Evolutionary conservation across 139 green algal species (phyloP).

Genomic region (Tetraselmis striata): DNA sequence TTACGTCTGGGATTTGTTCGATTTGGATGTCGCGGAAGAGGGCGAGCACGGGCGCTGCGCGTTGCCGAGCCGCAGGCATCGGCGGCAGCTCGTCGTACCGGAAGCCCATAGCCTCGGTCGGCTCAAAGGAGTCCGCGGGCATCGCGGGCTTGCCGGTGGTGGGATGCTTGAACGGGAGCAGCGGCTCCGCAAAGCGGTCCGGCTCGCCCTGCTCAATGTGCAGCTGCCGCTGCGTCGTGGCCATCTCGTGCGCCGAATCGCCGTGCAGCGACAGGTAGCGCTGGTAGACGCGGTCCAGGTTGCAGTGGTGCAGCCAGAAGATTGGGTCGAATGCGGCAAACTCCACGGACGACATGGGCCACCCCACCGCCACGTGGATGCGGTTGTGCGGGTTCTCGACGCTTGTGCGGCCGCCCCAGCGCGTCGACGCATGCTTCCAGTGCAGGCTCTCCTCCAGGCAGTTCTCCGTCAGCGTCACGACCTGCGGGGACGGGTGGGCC

Average conservation of each 20-base stretch:
- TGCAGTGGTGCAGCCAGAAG: conserved; percentile 32
- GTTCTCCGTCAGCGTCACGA: background rate
- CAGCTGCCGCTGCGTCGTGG: background rate
- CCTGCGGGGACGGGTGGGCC: too few relatives aligned
- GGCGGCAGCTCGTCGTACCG: conserved; percentile 14
- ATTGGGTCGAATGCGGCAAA: conserved; percentile 28
- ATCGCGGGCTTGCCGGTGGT: conserved; percentile 8
- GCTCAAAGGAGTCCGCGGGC: background rate
- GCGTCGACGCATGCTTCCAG: background rate
- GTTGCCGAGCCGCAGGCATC: background rate
- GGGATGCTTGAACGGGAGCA: conserved; percentile 9
- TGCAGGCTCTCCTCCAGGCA: background rate
- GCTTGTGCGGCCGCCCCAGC: background rate
- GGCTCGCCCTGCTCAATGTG: background rate
- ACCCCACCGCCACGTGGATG: conserved; percentile 23
- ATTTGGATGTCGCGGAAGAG: conserved; percentile 5
- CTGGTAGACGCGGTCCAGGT: conserved; percentile 5
- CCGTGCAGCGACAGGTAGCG: background rate
- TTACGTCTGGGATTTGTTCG: background rate
- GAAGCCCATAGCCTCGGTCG: conserved; percentile 15
- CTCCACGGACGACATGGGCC: conserved; percentile 16
- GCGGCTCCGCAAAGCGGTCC: background rate
- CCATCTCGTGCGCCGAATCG: background rate
- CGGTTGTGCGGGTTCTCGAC: conserved; percentile 27
- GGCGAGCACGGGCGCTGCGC: conserved; percentile 6